Evolutionary conservation across 2,329 filamentous ascomycete genomes (phyloP), one percentile per base, ranked within the genome.

Genomic region (Neonectria faginata): DNA sequence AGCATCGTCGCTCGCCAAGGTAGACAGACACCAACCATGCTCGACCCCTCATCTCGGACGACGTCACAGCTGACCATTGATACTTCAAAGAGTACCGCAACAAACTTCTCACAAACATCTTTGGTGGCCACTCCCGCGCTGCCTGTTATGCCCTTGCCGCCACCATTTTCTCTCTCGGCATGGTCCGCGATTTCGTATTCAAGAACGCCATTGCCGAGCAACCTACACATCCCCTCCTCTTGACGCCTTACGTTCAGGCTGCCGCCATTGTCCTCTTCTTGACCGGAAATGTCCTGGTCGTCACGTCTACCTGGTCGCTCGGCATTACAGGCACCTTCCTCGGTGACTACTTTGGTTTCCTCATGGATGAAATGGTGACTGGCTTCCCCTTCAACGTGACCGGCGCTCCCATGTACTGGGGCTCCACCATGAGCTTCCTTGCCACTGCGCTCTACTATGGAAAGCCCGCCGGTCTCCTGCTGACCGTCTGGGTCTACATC

Each of bases 301-400:
- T 98, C 55, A 91, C 91, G 36, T 96, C 92, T 66, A 98, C 97
- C 81, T 97, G 90, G 89, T 92, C 90, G 36, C 89, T 99, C 44
- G 96, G 96, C 62, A 89, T 99, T 75, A 97, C 94, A 0, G 96
- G 96, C 67, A 99, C 96, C 41, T 99, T 97, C 78, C 85, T 99
- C 39, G 96, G 96, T 73, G 96, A 99, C 83, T 99, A 99, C 85
- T 99, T 98, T 78, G 96, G 96, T 72, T 97, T 98, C 78, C 85
- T 99, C 70, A 97, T 97, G 94, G 95, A 98, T 77, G 84, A 91
- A 71, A 95, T 95, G 74, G 94, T 99, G 57, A 97, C 94, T 12
- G 91, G 92, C 14, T 99, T 99, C 78, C 96, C 96, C 2, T 99
- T 99, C 86, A 98, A 92, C 80, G 86, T 98, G 66, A 94, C 91